Evolutionary conservation across 169 alveolate genomes (phyloP).

Genomic region (Babesia divergens): DNA sequence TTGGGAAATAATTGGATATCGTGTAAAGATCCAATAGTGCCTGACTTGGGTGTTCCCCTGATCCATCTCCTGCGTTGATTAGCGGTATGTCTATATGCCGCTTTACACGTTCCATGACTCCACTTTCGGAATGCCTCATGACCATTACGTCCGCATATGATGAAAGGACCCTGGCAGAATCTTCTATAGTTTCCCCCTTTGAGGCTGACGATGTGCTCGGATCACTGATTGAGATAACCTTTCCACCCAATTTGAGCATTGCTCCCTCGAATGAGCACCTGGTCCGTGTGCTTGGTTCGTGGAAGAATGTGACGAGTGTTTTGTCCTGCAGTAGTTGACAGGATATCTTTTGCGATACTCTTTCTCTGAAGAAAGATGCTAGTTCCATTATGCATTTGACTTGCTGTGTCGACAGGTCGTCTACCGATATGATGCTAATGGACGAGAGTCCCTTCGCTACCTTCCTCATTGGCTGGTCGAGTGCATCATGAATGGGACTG

Average conservation of each 20-base stretch:
- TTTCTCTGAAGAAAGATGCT: constrained; percentile 43
- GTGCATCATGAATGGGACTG: constrained; percentile 29
- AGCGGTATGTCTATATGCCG: constrained; percentile 65
- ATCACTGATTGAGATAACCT: constrained; percentile 65
- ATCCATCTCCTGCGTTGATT: constrained; percentile 83
- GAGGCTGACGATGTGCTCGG: constrained; percentile 65
- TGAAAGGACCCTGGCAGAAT: constrained; percentile 71
- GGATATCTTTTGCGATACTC: constrained; percentile 14
- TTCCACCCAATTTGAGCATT: constrained; percentile 77
- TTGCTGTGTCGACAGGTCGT: constrained; percentile 48
- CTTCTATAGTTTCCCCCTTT: constrained; percentile 82
- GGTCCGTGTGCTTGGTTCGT: constrained; percentile 83
- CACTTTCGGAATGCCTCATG: constrained; percentile 62
- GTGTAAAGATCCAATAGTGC: constrained; percentile 81
- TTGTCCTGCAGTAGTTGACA: constrained; percentile 36
- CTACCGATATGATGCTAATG: constrained; percentile 23
- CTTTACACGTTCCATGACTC: constrained; percentile 34
- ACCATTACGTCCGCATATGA: constrained; percentile 76
- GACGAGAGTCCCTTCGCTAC: constrained; percentile 32
- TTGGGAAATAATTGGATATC: constrained; percentile 67
- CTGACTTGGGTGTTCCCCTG: constrained; percentile 85
- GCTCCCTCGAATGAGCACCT: constrained; percentile 85
- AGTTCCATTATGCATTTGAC: constrained; percentile 47
- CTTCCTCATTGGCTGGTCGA: constrained; percentile 34
- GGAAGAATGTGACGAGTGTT: constrained; percentile 61